Conservation (phyloP, 2,329 filamentous ascomycete genomes). For the Fusarium aywerte region DNA sequence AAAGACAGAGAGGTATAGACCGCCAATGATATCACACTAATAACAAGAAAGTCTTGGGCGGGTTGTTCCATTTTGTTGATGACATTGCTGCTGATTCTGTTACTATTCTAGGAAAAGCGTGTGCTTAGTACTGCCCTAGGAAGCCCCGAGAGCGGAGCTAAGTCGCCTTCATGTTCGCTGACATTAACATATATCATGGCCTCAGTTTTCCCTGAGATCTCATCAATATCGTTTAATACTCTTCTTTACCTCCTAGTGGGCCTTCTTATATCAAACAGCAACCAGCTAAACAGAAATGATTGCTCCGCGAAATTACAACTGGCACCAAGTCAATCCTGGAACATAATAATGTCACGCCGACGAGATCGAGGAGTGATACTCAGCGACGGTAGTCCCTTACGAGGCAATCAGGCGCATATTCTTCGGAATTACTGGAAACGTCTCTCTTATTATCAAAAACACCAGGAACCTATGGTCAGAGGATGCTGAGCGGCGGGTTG, state of each 20-base stretch:
- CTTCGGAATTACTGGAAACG: conserved; percentile 56
- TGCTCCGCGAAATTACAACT: conserved; percentile 2
- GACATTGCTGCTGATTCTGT: background rate
- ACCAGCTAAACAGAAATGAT: background rate
- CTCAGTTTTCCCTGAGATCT: background rate
- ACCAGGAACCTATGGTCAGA: background rate
- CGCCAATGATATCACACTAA: background rate
- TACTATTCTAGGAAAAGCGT: background rate
- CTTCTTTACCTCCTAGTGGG: too few relatives aligned
- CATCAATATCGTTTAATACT: too few relatives aligned
- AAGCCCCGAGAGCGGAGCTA: background rate
- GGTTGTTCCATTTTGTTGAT: background rate
- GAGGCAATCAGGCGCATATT: conserved; percentile 53
- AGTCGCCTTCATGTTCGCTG: background rate
- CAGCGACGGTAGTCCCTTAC: conserved; percentile 49
- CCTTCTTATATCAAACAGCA: background rate
- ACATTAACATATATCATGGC: background rate
- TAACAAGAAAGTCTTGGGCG: background rate
- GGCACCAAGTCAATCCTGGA: conserved; percentile 44
- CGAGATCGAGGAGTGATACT: conserved; percentile 56
- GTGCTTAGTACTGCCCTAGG: background rate
- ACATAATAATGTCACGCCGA: conserved; percentile 53
- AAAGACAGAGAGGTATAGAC: too few relatives aligned
- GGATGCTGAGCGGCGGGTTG: conserved; percentile 33
- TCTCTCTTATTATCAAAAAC: conserved; percentile 45